Percentiles rank a stretch among this genome's conserved stretches.
Conservation (phyloP, 78 protist genomes). For the Dictyostelium purpureum region DNA sequence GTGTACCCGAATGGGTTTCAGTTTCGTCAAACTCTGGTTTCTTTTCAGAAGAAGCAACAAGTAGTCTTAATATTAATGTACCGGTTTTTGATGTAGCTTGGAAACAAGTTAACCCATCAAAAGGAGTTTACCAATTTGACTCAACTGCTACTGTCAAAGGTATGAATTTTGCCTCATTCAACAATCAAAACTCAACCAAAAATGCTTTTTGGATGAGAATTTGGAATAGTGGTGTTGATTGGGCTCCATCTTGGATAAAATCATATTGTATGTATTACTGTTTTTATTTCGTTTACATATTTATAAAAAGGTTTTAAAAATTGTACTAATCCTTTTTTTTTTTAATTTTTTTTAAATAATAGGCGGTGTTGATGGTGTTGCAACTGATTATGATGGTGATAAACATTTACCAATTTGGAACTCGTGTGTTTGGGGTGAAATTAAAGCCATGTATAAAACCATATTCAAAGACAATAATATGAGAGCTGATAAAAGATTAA, state of each 20-base stretch:
- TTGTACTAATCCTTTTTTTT: too few relatives aligned
- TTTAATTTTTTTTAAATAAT: too few relatives aligned
- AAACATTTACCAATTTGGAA: conserved; percentile 64
- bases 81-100: conserved; percentile 58
- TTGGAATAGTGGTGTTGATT: conserved; percentile 39
- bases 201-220: conserved; percentile 54
- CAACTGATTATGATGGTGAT: conserved; percentile 49
- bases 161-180: conserved; percentile 18
- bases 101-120: conserved; percentile 27
- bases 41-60: conserved; percentile 2
- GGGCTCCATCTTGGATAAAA: conserved; percentile 47
- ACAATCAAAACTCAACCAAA: conserved; percentile 5
- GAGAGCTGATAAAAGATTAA: conserved; percentile 59
- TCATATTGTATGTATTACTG: conserved; percentile 21
- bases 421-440: conserved; percentile 51
- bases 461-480: background rate
- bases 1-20: background rate
- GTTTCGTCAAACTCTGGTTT: conserved; percentile 23
- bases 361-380: conserved; percentile 8
- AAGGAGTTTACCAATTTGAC: background rate
- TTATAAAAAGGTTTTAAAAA: too few relatives aligned
- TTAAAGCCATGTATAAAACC: conserved; percentile 26
- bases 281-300: too few relatives aligned
- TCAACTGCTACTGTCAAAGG: background rate
- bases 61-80: background rate